Evolutionary conservation across 192 early-diverging fungal species (phyloP), one percentile per base, ranked within the genome.

Genomic region (Funneliformis mosseae): DNA sequence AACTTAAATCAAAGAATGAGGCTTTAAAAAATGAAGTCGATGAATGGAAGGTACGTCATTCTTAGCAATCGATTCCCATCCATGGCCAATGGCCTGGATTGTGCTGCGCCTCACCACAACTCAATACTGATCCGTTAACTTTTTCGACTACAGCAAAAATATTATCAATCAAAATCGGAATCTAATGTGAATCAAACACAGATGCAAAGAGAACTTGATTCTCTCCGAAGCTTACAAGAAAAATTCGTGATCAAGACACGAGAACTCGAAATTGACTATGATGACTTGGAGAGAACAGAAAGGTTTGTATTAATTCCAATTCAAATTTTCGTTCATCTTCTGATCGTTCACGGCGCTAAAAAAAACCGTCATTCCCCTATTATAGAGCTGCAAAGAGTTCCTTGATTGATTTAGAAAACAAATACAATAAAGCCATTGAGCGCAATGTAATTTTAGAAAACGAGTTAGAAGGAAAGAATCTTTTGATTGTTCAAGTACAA

Each of bases 261-360:
- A 18, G 93, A 94, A 75, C 78, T 95, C 18, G 94, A 95, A 83
- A 88, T 93, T 82, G 89, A 94, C 50, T 94, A 92, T 84, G 94
- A 95, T 74, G 93, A 95, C 72, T 78, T 95, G 50, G 94, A 95
- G 83, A 87, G 91, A 59, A 92, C 85, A 46, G 89, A 88, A 82
- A 85, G 89, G 89, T 90, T 83, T 8, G 48, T n/a, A 8, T 41
- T 21, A 43, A 42, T 18, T n/a, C 18, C 38, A 11, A 61, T 62
- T 66, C 27, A 45, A 63, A 5, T 50, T 45, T 28, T 45, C 25
- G 38, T 38, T 27, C 16, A 18, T 76, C 25, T 74, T 63, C 16
- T n/a, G 25, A 27, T 33, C 23, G 9, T 60, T 21, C 21, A 62
- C 61, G 1, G 10, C 27, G 25, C 55, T 41, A 39, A 45, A 18